Evolutionary conservation across 176 grass and related monocot species (phyloP).

Genomic region (Avena sativa): DNA sequence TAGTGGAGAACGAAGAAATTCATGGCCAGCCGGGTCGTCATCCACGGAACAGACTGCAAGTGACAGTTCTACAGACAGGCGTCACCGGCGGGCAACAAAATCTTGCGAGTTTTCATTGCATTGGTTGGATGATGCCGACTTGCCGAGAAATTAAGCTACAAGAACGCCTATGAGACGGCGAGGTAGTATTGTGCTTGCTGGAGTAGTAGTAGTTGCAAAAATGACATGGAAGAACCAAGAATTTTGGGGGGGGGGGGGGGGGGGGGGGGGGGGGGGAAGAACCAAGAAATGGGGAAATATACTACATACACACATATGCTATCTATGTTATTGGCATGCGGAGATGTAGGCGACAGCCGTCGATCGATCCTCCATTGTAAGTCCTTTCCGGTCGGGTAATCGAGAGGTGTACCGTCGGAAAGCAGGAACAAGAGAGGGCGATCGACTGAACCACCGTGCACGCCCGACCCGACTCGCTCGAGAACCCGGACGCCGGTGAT

Average conservation of each 20-base stretch:
- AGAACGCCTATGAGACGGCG: conserved; percentile 24
- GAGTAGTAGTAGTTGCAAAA: conserved; percentile 6
- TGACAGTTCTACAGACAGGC: background rate
- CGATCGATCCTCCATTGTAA: conserved; percentile 87
- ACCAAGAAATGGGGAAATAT: conserved; percentile 13
- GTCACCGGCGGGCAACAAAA: conserved; percentile 20
- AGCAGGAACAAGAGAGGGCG: conserved; percentile 88
- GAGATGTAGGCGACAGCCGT: background rate
- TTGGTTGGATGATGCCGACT: conserved; percentile 19
- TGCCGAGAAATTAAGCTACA: conserved; percentile 37
- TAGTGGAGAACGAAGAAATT: conserved; percentile 13
- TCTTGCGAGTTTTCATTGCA: conserved; percentile 12
- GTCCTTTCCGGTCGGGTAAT: conserved; percentile 59
- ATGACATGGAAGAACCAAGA: conserved; percentile 19
- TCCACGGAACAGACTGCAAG: background rate
- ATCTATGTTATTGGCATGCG: conserved; percentile 47
- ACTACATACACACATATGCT: conserved; percentile 32
- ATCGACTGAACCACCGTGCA: background rate
- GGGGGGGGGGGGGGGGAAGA: conserved; percentile 4
- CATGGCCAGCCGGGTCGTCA: background rate
- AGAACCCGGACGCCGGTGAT: conserved; percentile 23
- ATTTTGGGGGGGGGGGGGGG: background rate
- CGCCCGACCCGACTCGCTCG: background rate
- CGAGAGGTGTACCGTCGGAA: conserved; percentile 55
- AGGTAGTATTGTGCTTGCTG: background rate